These are phyloP conservation scores for Beauveria asiatica DNA, from an alignment of 2,329 filamentous ascomycete species.

Conservation along the genomic window DNA sequence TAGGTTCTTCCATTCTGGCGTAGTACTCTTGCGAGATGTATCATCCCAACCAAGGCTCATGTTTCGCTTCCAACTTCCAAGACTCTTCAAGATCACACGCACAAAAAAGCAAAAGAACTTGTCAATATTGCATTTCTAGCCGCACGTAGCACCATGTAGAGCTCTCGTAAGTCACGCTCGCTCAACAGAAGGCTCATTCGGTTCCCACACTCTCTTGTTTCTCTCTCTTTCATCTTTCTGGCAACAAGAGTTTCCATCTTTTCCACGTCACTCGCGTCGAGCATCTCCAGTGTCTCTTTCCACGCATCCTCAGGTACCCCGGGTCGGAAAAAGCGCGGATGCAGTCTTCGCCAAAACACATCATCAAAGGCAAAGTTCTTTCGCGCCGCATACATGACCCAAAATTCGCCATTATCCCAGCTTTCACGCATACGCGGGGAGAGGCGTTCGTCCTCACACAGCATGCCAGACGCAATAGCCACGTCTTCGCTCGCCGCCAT, in stretches of 20 bases:
- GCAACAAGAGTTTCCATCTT: background rate
- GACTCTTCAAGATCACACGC: background rate
- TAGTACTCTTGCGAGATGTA: background rate
- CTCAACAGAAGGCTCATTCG: background rate
- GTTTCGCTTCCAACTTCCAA: background rate
- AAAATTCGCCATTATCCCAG: background rate
- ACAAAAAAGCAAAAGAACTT: background rate
- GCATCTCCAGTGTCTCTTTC: background rate
- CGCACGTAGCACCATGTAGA: background rate
- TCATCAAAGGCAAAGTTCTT: background rate
- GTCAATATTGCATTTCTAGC: background rate
- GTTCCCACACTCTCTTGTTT: background rate
- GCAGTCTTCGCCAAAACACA: background rate
- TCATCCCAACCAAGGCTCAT: background rate
- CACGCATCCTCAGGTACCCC: background rate
- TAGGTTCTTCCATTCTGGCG: too few species aligned
- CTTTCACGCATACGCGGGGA: background rate
- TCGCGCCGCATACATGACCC: background rate
- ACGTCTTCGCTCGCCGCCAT: background rate
- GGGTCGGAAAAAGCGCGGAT: background rate
- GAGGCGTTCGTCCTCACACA: background rate
- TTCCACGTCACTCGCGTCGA: background rate
- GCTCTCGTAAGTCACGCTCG: background rate
- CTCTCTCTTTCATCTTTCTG: background rate
- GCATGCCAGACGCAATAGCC: background rate